phyloP scores from a whole-genome alignment of 345 rosid species.

The Linum lewisii region DNA sequence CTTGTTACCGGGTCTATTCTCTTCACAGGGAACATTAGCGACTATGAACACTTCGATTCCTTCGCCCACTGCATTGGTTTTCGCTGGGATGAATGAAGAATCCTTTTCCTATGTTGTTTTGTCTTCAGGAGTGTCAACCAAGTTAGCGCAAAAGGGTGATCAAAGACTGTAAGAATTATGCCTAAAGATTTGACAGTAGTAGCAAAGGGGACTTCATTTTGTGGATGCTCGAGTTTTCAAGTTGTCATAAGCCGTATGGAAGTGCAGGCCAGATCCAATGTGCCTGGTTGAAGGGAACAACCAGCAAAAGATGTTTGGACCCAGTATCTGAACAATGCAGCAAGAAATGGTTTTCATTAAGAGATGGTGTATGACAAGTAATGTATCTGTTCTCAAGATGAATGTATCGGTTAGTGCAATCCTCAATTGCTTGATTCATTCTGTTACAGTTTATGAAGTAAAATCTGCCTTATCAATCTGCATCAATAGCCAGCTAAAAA shows the following conservation, averaged over 20 bases:
- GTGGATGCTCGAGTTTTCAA: slow-evolving; percentile 18
- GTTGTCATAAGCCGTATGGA: slow-evolving; percentile 51
- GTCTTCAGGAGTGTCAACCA: no score
- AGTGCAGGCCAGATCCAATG: slow-evolving; percentile 64
- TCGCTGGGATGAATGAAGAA: background rate
- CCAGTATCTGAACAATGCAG: slow-evolving; percentile 47
- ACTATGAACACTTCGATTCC: background rate
- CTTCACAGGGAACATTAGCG: background rate
- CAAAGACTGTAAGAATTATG: background rate
- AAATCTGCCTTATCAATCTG: no score
- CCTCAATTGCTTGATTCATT: no score
- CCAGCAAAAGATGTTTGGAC: slow-evolving; percentile 70
- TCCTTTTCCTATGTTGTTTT: background rate
- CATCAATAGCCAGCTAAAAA: no score
- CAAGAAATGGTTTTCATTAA: background rate
- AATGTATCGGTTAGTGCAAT: no score
- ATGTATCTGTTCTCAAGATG: no score
- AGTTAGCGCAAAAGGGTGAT: background rate
- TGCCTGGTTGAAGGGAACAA: slow-evolving; percentile 57
- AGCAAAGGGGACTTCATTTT: slow-evolving; percentile 21
- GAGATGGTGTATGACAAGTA: no score
- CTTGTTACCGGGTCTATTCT: background rate
- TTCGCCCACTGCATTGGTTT: background rate
- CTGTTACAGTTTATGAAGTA: no score
- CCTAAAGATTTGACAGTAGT: background rate